Base-by-base conservation (phyloP, 257 asterid species). In the Nicotiana tabacum region DNA sequence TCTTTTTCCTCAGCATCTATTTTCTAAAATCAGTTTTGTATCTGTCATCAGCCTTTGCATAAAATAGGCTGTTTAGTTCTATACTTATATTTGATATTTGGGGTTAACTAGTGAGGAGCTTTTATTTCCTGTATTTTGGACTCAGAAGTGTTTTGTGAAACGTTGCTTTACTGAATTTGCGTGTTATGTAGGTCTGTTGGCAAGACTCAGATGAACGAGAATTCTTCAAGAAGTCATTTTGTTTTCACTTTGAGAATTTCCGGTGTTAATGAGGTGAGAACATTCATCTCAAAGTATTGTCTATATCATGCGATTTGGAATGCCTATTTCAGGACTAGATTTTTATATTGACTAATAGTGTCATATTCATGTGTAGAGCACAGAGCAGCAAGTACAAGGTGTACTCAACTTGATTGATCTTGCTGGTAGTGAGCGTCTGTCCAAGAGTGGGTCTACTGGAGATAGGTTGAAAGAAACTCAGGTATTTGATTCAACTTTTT, bases 341-440 rank as follows among this genome's bases (percentile, higher is more conserved):
- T 76, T 74, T 51, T 51, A 6, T 48, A 76, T 76, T 17, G 64
- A 48, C 80, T 76, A 51, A 48, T 24, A 24, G 43, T 51, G 51
- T 48, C 62, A 51, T 24, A 13, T 51, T 27, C 35, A 3, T 30
- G 65, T 85, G 39, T 64, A 95, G 98, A 88, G 97, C 90, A 96
- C 96, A 8, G 98, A 91, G 80, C 98, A 92, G 84, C 99, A 93
- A 87, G 99, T 95, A 4, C 97, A 96, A 85, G 98, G 98, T 11
- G 90, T 93, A 84, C 84, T 96, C 58, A 96, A 96, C 88, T 86
- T 96, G 43, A 95, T 96, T 70, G 99, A 96, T 81, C 97, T 96
- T 77, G 99, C 98, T 83, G 99, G 99, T 68, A 96, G 99, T 85
- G 99, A 96, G 86, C 98, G 98, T 33, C 93, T 96, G 32, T 95